Evolutionary conservation across 495 filamentous ascomycete species (phyloP).

Genomic region (Neurospora intermedia): DNA sequence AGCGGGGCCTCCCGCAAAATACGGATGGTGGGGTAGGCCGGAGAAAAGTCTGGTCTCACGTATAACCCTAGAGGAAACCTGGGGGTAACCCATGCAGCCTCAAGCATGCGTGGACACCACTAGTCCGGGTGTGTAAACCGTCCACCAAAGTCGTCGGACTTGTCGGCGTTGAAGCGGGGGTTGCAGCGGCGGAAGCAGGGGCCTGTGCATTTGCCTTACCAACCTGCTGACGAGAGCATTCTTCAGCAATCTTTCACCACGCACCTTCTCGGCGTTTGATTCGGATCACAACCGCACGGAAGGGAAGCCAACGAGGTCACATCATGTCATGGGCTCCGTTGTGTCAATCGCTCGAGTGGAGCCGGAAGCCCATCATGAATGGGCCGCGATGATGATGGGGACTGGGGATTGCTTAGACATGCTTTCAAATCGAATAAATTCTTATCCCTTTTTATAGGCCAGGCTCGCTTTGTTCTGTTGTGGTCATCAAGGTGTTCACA

Average conservation of each 20-base stretch:
- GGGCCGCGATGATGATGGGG: not conserved
- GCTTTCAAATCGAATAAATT: not conserved
- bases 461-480: not conserved
- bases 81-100: no score
- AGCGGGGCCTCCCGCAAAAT: not conserved
- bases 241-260: not conserved
- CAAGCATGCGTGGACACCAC: no score
- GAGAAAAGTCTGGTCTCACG: not conserved
- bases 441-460: not conserved
- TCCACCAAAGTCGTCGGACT: no score
- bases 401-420: not conserved
- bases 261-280: not conserved
- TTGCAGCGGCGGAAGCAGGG: not conserved
- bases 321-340: not conserved
- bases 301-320: not conserved
- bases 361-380: not conserved
- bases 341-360: not conserved
- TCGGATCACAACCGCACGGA: not conserved
- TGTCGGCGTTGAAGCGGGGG: no score
- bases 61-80: no score
- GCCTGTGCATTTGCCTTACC: not conserved
- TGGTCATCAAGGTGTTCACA: not conserved
- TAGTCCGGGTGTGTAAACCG: no score
- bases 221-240: not conserved
- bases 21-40: not conserved